Percentiles rank a stretch among this genome's conserved stretches.
These are phyloP conservation scores for Harrya chromipes DNA, from an alignment of 768 basidiomycete genomes.

Conservation along the genomic window DNA sequence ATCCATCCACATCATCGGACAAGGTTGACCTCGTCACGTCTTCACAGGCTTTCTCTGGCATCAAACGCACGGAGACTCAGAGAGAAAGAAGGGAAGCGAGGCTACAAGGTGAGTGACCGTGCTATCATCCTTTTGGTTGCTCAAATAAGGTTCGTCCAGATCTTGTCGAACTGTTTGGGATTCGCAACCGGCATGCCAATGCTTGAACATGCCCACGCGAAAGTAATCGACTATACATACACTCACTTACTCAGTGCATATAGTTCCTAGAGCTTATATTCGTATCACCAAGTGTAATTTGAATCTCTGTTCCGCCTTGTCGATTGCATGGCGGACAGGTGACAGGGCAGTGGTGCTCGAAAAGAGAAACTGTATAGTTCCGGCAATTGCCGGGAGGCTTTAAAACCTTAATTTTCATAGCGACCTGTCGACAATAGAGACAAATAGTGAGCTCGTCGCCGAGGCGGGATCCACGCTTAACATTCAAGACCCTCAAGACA, in stretches of 20 bases:
- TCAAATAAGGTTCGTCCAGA: constrained; percentile 36
- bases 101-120: constrained; percentile 57
- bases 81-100: constrained; percentile 78
- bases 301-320: neutral
- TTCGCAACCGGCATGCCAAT: constrained; percentile 25
- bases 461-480: constrained; percentile 13
- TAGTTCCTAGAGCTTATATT: constrained; percentile 1
- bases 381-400: constrained; percentile 19
- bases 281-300: constrained; percentile 9
- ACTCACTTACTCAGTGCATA: constrained; percentile 11
- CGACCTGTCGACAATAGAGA: constrained; percentile 10
- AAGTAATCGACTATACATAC: neutral
- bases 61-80: constrained; percentile 69
- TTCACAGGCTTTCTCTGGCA: constrained; percentile 79
- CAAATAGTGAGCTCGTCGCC: constrained; percentile 27
- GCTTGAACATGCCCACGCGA: neutral
- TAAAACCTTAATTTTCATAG: constrained; percentile 25
- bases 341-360: neutral
- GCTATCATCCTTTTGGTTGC: neutral
- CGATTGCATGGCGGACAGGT: too few species aligned
- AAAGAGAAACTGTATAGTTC: constrained; percentile 29
- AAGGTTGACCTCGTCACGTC: neutral
- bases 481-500: constrained; percentile 32
- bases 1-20: neutral
- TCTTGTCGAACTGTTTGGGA: constrained; percentile 56